Base-by-base conservation (phyloP, 2,329 filamentous ascomycete genomes). In the Aspergillus brunneoviolaceus region DNA sequence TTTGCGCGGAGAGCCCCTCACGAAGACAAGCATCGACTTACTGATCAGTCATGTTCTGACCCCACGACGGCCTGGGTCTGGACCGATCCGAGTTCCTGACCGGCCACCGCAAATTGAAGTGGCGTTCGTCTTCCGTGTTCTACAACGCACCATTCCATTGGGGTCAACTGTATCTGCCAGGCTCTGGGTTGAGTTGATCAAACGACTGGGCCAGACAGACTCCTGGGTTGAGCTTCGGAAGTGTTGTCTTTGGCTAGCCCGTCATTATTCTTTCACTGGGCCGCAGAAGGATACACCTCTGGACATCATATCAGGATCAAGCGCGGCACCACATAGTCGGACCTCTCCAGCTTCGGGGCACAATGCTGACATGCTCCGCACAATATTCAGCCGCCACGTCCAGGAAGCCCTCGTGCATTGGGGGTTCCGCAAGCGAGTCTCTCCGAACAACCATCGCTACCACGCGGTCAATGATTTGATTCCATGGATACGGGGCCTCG, bases 121-220 rank as follows among this genome's bases (percentile, higher is more conserved):
- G 52, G 57, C 65, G 27, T 72, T 84, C 67, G 73, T 84, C 51
- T 74, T 81, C 4, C 80, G 79, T 31, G 70, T 83, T 21, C 74
- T 82, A 33, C 78, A 82, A 57, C 73, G 75, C 51, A 74, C 84
- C 48, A 76, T 85, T 54, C 72, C 79, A 61, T 74, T 72, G 45
- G 80, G 79, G 19, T 73, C 74, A 57, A 64, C 73, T 58, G 74
- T 84, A 25, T 75, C 74, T 23, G 72, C 77, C 3, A 72, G 63
- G 27, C 67, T 76, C 16, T 89, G 87, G 87, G 72, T 75, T 51
- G 85, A 88, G 67, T 76, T 87, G 10, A 68, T 89, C 48, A 83
- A 83, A 50, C 81, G 86, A 29, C 80, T 85, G 50, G 87, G 86
- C 4, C 87, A 86, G 83, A 70, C 76, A 9, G 76, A 81, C 7